These are phyloP conservation scores for Colletotrichum sp. DNA, from an alignment of 2,329 filamentous ascomycete genomes.

Conservation along the genomic window DNA sequence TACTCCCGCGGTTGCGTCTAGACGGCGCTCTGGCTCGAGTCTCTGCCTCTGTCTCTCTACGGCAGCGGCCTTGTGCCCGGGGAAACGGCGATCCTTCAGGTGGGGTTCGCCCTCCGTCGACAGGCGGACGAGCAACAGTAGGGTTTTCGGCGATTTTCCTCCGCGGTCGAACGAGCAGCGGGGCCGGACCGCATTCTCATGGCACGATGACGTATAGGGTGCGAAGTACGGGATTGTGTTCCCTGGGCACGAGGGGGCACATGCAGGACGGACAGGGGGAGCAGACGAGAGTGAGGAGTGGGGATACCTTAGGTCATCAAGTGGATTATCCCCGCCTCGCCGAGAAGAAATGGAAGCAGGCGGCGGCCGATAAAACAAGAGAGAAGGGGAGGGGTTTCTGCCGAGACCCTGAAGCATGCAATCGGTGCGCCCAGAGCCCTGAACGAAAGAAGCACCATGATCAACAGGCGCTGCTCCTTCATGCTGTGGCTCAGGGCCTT, in stretches of 20 bases:
- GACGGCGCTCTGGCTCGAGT: background rate
- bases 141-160: background rate
- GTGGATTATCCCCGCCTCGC: background rate
- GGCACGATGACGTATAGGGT: conserved; percentile 1
- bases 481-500: background rate
- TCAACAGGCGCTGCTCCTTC: background rate
- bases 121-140: background rate
- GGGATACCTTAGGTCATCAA: background rate
- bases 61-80: background rate
- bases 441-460: background rate
- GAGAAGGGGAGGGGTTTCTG: background rate
- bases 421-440: background rate
- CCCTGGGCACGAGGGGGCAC: background rate
- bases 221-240: background rate
- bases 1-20: background rate
- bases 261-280: background rate
- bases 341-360: background rate
- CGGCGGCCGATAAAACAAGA: background rate
- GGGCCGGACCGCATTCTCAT: background rate
- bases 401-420: background rate
- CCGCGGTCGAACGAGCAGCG: background rate
- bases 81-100: background rate
- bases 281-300: background rate
- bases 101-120: background rate
- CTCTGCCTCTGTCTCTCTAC: background rate